phyloP scores from a whole-genome alignment of 2,329 filamentous ascomycete species.

The Beauveria pseudobassiana region DNA sequence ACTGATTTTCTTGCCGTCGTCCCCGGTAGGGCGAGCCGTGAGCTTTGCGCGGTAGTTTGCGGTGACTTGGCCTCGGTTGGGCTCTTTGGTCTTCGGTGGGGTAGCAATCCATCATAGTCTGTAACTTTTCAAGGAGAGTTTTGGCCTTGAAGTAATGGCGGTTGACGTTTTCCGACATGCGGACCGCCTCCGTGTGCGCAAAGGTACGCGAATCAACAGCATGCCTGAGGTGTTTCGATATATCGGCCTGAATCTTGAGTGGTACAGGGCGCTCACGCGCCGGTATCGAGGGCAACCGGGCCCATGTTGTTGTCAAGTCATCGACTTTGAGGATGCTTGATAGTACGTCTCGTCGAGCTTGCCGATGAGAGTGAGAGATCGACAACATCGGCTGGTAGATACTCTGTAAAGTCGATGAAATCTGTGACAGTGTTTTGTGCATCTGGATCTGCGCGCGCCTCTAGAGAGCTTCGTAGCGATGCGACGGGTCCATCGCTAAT shows the following conservation, averaged over 20 bases:
- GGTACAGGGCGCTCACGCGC: conserved; percentile 40
- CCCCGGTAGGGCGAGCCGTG: conserved; percentile 34
- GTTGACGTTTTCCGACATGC: conserved; percentile 56
- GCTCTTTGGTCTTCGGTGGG: conserved; percentile 45
- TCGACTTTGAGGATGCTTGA: conserved; percentile 49
- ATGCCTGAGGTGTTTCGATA: conserved; percentile 49
- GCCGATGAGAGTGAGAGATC: conserved; percentile 58
- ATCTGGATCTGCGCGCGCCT: conserved; percentile 54
- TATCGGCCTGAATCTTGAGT: conserved; percentile 47
- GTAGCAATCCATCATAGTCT: conserved; percentile 53
- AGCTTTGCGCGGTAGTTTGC: conserved; percentile 44
- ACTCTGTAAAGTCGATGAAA: conserved; percentile 64
- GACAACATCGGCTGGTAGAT: conserved; percentile 60
- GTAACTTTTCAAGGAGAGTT: conserved; percentile 50
- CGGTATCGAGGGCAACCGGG: conserved; percentile 42
- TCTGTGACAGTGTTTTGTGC: conserved; percentile 63
- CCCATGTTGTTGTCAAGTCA: conserved; percentile 50
- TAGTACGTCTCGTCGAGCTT: conserved; percentile 54
- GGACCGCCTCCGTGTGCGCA: conserved; percentile 53
- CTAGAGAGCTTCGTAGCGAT: conserved; percentile 28
- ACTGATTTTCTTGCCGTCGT: conserved; percentile 38
- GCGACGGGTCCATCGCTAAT: conserved; percentile 19
- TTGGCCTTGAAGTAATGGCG: conserved; percentile 55
- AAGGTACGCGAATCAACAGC: conserved; percentile 50
- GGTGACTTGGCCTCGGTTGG: conserved; percentile 47